Conservation (phyloP, 2,329 filamentous ascomycete species). For the Pyrenophora graminea region DNA sequence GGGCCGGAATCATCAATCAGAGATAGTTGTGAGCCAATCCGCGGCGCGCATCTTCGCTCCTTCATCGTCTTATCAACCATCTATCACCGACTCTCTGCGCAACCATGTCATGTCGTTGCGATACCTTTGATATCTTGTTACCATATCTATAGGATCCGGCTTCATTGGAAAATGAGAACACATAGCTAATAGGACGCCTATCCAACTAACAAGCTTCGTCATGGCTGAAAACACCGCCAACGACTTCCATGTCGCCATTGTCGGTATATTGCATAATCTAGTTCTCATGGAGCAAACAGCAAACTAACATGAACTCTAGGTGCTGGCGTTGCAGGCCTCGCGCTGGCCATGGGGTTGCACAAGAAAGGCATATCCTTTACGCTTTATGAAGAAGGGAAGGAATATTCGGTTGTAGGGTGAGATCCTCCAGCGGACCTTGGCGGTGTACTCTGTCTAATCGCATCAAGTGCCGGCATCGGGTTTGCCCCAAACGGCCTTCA, state of each 20-base stretch:
- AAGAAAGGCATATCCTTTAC: constrained; percentile 28
- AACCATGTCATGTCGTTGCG: no score
- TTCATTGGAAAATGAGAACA: no score
- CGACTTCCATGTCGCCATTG: constrained; percentile 17
- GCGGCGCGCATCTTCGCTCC: no score
- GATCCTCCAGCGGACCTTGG: background rate
- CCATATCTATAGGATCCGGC: no score
- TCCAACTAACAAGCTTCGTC: no score
- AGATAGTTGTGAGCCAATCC: background rate
- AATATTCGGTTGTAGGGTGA: constrained; percentile 29
- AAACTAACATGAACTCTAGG: constrained; percentile 7
- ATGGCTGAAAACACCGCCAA: background rate
- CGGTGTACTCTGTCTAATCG: background rate
- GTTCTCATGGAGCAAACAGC: background rate
- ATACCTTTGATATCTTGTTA: no score
- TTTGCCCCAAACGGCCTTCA: constrained; percentile 50
- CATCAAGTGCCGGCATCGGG: constrained; percentile 29
- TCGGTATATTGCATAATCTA: background rate
- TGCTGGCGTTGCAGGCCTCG: constrained; percentile 36
- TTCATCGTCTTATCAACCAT: no score
- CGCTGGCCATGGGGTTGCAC: constrained; percentile 31
- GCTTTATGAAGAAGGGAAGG: constrained; percentile 33
- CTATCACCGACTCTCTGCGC: no score
- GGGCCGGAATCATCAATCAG: no score
- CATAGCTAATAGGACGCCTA: no score